Evolutionary conservation across 78 protist species (phyloP).

Genomic region (Isochrysis galbana): DNA sequence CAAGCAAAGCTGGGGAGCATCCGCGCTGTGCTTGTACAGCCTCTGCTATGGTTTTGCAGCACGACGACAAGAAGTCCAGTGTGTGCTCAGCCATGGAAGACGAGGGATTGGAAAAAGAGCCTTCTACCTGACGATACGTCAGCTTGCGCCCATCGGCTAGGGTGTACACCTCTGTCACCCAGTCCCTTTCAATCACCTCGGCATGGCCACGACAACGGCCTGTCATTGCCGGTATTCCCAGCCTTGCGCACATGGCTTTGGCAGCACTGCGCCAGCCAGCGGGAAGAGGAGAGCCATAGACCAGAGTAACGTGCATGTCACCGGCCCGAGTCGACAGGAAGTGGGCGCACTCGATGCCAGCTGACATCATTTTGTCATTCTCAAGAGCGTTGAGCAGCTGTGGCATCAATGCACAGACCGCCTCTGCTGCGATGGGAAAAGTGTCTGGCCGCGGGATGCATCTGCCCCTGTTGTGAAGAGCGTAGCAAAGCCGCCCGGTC

Average conservation of each 20-base stretch:
- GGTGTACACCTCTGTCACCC: background rate
- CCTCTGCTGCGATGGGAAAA: background rate
- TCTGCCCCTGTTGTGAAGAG: too few species aligned
- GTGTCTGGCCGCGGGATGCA: too few species aligned
- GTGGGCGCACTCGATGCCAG: background rate
- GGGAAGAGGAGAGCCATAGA: background rate
- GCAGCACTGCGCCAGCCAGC: background rate
- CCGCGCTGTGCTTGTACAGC: background rate
- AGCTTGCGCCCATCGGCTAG: slow-evolving; percentile 5
- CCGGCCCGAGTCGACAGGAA: slow-evolving; percentile 21
- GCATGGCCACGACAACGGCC: background rate
- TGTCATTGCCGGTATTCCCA: background rate
- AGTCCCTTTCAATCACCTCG: background rate
- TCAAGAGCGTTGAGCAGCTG: background rate
- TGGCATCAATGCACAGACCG: slow-evolving; percentile 4
- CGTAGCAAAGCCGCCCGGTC: too few species aligned
- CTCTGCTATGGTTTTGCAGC: background rate
- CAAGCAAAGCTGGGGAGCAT: background rate
- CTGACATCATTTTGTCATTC: background rate
- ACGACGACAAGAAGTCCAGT: background rate
- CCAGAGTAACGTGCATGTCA: slow-evolving; percentile 18
- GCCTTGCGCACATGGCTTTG: background rate
- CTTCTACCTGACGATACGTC: slow-evolving; percentile 13
- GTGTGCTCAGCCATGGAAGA: slow-evolving; percentile 1
- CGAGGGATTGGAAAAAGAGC: background rate